Evolutionary conservation across 306 rosid genomes (phyloP).

Genomic region (Sechiopsis laciniata): DNA sequence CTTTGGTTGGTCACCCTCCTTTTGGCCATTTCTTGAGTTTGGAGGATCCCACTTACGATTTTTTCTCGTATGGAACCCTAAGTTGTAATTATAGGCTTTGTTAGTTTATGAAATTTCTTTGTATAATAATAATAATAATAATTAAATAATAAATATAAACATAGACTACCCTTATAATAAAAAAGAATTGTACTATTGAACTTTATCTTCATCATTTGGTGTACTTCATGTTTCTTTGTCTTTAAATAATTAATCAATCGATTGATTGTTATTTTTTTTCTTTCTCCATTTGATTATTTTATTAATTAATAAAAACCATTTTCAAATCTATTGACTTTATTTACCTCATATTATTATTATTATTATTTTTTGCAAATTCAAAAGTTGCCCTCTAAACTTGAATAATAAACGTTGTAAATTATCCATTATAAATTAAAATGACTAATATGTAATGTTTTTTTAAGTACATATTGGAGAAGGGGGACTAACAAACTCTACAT

Average conservation of each 20-base stretch:
- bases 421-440: not conserved
- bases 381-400: not conserved
- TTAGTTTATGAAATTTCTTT: too few relatives aligned
- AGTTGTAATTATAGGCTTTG: too few relatives aligned
- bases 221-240: not conserved
- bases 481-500: too few relatives aligned
- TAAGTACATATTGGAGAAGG: too few relatives aligned
- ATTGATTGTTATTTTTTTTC: not conserved
- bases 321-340: not conserved
- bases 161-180: not conserved
- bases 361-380: not conserved
- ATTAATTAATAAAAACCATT: not conserved
- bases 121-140: too few relatives aligned
- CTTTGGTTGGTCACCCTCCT: too few relatives aligned
- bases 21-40: too few relatives aligned
- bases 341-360: not conserved
- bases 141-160: too few relatives aligned
- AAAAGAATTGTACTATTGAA: not conserved
- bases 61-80: too few relatives aligned
- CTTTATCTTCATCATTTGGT: not conserved
- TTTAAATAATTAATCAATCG: not conserved
- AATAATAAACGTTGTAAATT: not conserved
- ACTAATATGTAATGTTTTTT: too few relatives aligned
- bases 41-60: too few relatives aligned
- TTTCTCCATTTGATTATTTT: not conserved